Conservation (phyloP, 371 early-diverging fungal genomes). For the Lichtheimia hyalospora region DNA sequence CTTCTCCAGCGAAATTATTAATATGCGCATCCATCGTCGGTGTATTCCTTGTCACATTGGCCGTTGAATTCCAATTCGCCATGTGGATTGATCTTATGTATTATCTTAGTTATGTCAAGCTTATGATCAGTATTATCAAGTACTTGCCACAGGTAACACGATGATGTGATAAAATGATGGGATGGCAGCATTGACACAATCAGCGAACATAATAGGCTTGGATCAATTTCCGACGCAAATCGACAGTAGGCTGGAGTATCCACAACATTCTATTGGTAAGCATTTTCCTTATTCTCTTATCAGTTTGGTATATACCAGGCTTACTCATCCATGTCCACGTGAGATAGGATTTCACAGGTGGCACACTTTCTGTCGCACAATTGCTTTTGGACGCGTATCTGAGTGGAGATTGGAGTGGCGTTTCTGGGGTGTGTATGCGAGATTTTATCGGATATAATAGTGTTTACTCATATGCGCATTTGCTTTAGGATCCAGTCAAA, state of each 20-base stretch:
- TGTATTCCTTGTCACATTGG: constrained; percentile 30
- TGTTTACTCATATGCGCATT: neutral
- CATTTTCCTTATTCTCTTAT: too few species aligned
- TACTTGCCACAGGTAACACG: constrained; percentile 85
- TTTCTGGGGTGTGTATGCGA: constrained; percentile 54
- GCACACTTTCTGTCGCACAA: constrained; percentile 78
- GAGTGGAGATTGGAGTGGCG: constrained; percentile 68
- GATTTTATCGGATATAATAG: neutral
- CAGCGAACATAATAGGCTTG: constrained; percentile 51
- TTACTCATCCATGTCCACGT: neutral
- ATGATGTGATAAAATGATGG: too few species aligned
- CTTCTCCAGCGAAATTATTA: constrained; percentile 34
- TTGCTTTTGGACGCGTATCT: constrained; percentile 74
- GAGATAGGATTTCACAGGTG: constrained; percentile 83
- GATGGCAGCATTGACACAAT: neutral
- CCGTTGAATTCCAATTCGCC: constrained; percentile 25
- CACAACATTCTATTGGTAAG: constrained; percentile 79
- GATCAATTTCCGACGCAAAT: constrained; percentile 74
- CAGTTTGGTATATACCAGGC: neutral
- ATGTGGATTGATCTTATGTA: constrained; percentile 72
- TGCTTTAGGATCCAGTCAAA: constrained; percentile 48
- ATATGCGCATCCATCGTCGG: constrained; percentile 39
- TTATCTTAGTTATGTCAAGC: constrained; percentile 79
- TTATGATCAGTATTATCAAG: constrained; percentile 77
- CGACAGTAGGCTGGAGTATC: constrained; percentile 93